Evolutionary conservation across 2,329 filamentous ascomycete genomes (phyloP), one percentile per base, ranked within the genome.

Genomic region (Fusarium sp.): DNA sequence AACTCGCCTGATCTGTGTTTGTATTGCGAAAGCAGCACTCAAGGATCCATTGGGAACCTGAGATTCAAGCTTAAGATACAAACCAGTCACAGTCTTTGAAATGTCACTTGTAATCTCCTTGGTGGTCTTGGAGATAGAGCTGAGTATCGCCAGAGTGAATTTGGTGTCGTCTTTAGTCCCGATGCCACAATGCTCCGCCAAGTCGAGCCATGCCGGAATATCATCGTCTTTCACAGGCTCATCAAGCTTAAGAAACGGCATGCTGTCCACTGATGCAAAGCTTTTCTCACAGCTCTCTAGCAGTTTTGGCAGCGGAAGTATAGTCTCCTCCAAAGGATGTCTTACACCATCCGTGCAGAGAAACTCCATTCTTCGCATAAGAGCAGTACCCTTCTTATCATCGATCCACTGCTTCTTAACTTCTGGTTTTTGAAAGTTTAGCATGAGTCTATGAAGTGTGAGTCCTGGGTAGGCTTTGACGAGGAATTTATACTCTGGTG

Each of bases 1-100:
- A 7, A 4, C 32, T 38, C 18, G n/a, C 55, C 30, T 58, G 14
- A 59, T 50, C 8, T 59, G 24, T 22, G n/a, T 26, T 30, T 59
- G 41, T 1, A 24, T 1, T 0, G 38, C 12, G 1, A 42, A 44
- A 0, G 11, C 6, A 20, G 12, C 26, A 14, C 22, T 42, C 53
- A 42, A 32, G 4, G 38, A 20, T 5, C 15, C 38, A 9, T 14
- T 3, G 1, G 53, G 20, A 30, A 56, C 26, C 17, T 44, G 26
- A 1, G 26, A 56, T 4, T 56, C 10, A 7, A 56, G 53, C 4
- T 44, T 24, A 2, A 56, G 53, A 36, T 59, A 59, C 20, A 50
- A 18, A 0, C 4, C 5, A n/a, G 10, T 28, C 1, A 59, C 32
- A 28, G 32, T 20, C 14, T 38, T 8, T 6, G 56, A 59, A 9